These are phyloP conservation scores for Hypoxylon sp. DNA, from an alignment of 2,329 filamentous ascomycete species.

Conservation along the genomic window DNA sequence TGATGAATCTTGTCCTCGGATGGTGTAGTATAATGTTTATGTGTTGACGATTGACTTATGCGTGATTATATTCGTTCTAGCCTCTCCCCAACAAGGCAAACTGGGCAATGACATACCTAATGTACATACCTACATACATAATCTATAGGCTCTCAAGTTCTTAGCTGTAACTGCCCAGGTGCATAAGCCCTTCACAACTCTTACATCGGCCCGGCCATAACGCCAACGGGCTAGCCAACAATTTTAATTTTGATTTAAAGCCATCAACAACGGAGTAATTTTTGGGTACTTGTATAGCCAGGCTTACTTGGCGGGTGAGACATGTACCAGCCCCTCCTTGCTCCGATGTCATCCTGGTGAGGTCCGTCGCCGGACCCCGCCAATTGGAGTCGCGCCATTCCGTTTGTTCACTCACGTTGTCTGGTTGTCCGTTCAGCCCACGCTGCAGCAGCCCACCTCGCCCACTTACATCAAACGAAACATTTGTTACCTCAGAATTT, in stretches of 20 bases:
- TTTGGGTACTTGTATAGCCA: constrained; percentile 35
- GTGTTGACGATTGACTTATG: constrained; percentile 1
- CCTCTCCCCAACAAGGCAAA: constrained; percentile 27
- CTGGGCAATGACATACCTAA: no score
- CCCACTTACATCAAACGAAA: constrained; percentile 34
- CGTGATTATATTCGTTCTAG: constrained; percentile 16
- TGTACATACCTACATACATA: no score
- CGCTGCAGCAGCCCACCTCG: constrained; percentile 26
- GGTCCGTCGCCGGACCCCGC: constrained; percentile 47
- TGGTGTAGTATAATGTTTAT: neutral
- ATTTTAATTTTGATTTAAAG: constrained; percentile 23
- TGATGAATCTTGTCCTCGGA: neutral
- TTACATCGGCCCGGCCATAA: constrained; percentile 33
- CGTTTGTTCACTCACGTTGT: constrained; percentile 47
- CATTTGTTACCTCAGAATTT: constrained; percentile 36
- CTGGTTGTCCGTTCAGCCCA: constrained; percentile 44
- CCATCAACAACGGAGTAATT: constrained; percentile 28
- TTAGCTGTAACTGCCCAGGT: neutral
- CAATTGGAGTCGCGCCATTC: constrained; percentile 45
- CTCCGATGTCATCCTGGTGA: constrained; percentile 39
- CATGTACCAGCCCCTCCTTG: constrained; percentile 18
- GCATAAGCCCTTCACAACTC: constrained; percentile 7
- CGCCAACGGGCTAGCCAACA: constrained; percentile 28
- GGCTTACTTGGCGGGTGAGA: constrained; percentile 35
- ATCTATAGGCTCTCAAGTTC: no score